Evolutionary conservation across 139 green algal genomes (phyloP), one percentile per base, ranked within the genome.

Genomic region (Pedinophyceae sp.): DNA sequence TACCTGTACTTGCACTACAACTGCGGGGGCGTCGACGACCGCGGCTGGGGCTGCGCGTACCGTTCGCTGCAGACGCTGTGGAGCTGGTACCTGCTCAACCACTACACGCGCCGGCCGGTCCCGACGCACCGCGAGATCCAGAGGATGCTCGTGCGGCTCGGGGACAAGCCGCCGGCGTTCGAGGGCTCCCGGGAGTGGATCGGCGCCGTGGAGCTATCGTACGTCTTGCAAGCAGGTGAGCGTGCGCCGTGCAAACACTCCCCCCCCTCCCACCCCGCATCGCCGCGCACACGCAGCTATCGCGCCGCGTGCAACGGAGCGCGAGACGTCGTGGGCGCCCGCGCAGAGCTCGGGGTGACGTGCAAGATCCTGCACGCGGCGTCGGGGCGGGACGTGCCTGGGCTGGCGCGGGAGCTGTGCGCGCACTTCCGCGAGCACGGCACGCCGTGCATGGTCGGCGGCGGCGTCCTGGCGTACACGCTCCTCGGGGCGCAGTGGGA

Each of bases 21-120:
- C n/a, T n/a, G n/a, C n/a, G n/a, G n/a, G n/a, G n/a, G n/a, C n/a
- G n/a, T 89, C 45, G 78, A 95, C 50, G 89, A 97, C 60, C 49
- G 29, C 7, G 86, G 88, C 7, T 97, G 89, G 89, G 89, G 89
- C 25, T 97, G 89, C 59, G 89, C 89, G 3, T 97, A 97, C 76
- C 78, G 89, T 27, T 93, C 83, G 2, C 65, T 95, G 56, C 89
- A 97, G 63, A 97, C 89, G 20, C 74, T 97, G 25, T 73, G 79
- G 23, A 91, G 78, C 22, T 97, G 89, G 89, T 94, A 94, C 57
- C 58, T 54, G 18, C 57, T 67, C 27, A 75, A 94, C 62, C 59
- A 78, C 52, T 95, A 94, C 72, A 87, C 84, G 1, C 50, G 20
- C 46, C 69, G 66, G 40, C 65, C 74, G 13, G 66, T 82, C 27